Percentiles rank a stretch among this genome's conserved stretches.
These are phyloP conservation scores for Cladophialophora immunda DNA, from an alignment of 2,329 filamentous ascomycete genomes.

Conservation along the genomic window DNA sequence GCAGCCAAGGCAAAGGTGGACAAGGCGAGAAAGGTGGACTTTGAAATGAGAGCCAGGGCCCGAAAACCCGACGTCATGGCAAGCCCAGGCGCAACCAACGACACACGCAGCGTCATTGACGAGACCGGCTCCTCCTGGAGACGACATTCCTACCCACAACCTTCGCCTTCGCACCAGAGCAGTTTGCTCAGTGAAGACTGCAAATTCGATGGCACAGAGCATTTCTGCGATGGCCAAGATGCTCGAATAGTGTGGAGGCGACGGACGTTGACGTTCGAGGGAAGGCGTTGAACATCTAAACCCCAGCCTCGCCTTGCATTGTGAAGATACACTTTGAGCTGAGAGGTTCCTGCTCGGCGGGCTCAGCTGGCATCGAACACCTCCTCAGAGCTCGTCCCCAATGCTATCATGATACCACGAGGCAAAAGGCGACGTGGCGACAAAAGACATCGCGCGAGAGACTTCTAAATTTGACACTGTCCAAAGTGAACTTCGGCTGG, in stretches of 20 bases:
- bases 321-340: background rate
- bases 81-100: background rate
- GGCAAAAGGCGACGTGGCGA: background rate
- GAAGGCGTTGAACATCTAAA: background rate
- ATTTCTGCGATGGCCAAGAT: constrained; percentile 21
- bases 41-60: background rate
- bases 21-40: background rate
- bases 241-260: constrained; percentile 27
- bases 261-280: constrained; percentile 28
- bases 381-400: background rate
- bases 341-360: background rate
- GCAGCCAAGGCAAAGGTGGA: constrained; percentile 30
- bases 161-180: background rate
- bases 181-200: constrained; percentile 13
- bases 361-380: background rate
- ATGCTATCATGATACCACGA: background rate
- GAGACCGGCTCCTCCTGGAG: constrained; percentile 12
- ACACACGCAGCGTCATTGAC: constrained; percentile 6
- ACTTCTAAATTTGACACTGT: background rate
- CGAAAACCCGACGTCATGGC: background rate
- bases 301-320: background rate
- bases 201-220: constrained; percentile 21
- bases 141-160: constrained; percentile 24
- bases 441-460: background rate
- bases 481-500: background rate